Percentiles rank a stretch among this genome's conserved stretches.
These are phyloP conservation scores for Vachellia collinsii DNA, from an alignment of 306 rosid genomes.

Conservation along the genomic window DNA sequence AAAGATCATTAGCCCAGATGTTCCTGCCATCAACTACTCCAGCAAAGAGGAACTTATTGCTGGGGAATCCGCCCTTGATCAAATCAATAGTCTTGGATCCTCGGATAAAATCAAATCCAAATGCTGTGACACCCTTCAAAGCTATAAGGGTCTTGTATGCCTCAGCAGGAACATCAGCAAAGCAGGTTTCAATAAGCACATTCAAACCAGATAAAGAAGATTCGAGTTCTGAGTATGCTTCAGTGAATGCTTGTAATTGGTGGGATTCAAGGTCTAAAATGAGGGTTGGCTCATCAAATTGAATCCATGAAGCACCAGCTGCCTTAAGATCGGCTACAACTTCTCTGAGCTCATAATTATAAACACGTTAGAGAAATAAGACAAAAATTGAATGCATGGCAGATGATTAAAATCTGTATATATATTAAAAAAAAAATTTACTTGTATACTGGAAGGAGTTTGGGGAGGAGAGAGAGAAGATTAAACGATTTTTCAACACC, in stretches of 20 bases:
- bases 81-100: conserved; percentile 71
- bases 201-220: conserved; percentile 69
- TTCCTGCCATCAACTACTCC: conserved; percentile 97
- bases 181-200: conserved; percentile 84
- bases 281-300: conserved; percentile 89
- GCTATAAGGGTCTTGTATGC: conserved; percentile 78
- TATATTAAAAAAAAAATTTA: conserved; percentile 39
- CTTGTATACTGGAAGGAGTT: conserved; percentile 84
- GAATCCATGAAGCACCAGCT: conserved; percentile 90
- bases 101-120: conserved; percentile 86
- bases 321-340: conserved; percentile 88
- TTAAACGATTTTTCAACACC: conserved; percentile 78
- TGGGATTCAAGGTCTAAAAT: conserved; percentile 82
- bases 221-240: conserved; percentile 70
- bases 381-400: background rate
- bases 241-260: conserved; percentile 75
- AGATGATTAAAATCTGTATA: conserved; percentile 7
- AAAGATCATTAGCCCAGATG: conserved; percentile 93
- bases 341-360: conserved; percentile 58
- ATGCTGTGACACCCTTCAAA: conserved; percentile 76
- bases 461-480: conserved; percentile 80
- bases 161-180: conserved; percentile 82
- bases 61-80: conserved; percentile 77
- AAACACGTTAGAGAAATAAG: conserved; percentile 28
- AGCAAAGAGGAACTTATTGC: conserved; percentile 79